Evolutionary conservation across 1,139 yeast genomes (phyloP), one percentile per base, ranked within the genome.

Genomic region (Blastobotrys serpentis): DNA sequence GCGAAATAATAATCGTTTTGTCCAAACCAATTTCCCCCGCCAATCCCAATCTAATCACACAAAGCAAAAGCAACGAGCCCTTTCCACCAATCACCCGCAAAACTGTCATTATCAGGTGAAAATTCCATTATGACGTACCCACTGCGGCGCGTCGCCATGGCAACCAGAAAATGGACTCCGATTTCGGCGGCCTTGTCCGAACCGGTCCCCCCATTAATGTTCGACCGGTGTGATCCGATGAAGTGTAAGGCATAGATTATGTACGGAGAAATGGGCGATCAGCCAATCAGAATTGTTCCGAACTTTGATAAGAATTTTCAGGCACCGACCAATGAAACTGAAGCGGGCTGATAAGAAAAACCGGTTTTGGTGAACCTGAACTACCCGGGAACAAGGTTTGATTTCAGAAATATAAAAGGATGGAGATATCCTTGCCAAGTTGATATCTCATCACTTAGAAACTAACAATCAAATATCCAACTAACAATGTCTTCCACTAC

Each of bases 401-500:
- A n/a, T n/a, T n/a, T n/a, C n/a, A n/a, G n/a, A 29, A 11, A 29
- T 29, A 29, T 29, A 29, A 29, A 29, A 29, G 32, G 32, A 29
- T 10, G 8, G n/a, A n/a, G n/a, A n/a, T n/a, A n/a, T n/a, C n/a
- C n/a, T n/a, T n/a, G n/a, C n/a, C n/a, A n/a, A n/a, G n/a, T n/a
- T n/a, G n/a, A n/a, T n/a, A n/a, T n/a, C n/a, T n/a, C n/a, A n/a
- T n/a, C n/a, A n/a, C n/a, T n/a, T n/a, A n/a, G n/a, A n/a, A n/a
- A n/a, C n/a, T n/a, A 23, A 23, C 8, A 23, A 23, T 23, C 5
- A 5, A 23, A 10, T 10, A 6, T 23, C 10, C 37, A 7, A 6
- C 6, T 36, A 18, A 36, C 11, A 36, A 36, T 36, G 40, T 36
- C 40, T n/a, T 36, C 40, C 13, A 7, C 25, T n/a, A 18, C 40